Evolutionary conservation across 768 basidiomycete species (phyloP).

Genomic region (Boletus eberwhitei): DNA sequence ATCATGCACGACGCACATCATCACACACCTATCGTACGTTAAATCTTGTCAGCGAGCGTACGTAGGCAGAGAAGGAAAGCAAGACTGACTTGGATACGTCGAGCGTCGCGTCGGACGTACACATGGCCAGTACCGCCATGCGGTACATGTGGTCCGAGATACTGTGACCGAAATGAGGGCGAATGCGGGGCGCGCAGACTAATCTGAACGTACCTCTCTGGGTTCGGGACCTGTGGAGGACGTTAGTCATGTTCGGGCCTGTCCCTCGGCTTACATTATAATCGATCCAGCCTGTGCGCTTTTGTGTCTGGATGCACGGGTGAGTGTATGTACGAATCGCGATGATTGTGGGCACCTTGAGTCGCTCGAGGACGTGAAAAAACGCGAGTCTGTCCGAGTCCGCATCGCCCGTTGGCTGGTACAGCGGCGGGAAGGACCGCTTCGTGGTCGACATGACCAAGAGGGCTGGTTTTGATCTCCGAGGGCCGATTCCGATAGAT

Average conservation of each 20-base stretch:
- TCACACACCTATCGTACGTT: constrained; percentile 51
- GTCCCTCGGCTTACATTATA: constrained; percentile 41
- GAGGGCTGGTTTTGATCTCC: constrained; percentile 11
- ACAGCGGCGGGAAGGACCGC: constrained; percentile 60
- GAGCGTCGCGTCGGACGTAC: constrained; percentile 67
- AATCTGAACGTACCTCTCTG: constrained; percentile 62
- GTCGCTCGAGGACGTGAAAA: constrained; percentile 81
- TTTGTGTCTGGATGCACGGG: constrained; percentile 68
- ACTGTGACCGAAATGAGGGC: constrained; percentile 34
- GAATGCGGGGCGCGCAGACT: neutral
- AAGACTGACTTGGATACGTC: constrained; percentile 66
- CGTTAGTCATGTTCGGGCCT: constrained; percentile 1
- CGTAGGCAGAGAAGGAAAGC: neutral
- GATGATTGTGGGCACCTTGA: constrained; percentile 60
- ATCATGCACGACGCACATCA: constrained; percentile 93
- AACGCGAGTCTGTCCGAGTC: constrained; percentile 78
- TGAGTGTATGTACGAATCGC: neutral
- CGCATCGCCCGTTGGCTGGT: constrained; percentile 48
- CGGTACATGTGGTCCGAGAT: constrained; percentile 98
- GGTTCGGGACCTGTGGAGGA: constrained; percentile 60
- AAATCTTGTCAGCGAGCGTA: too few relatives aligned
- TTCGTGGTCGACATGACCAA: constrained; percentile 10
- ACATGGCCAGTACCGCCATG: constrained; percentile 94
- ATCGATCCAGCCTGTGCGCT: constrained; percentile 93
- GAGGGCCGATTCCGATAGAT: constrained; percentile 26